Conservation (phyloP, 2,329 filamentous ascomycete genomes). For the Claviceps purpurea region DNA sequence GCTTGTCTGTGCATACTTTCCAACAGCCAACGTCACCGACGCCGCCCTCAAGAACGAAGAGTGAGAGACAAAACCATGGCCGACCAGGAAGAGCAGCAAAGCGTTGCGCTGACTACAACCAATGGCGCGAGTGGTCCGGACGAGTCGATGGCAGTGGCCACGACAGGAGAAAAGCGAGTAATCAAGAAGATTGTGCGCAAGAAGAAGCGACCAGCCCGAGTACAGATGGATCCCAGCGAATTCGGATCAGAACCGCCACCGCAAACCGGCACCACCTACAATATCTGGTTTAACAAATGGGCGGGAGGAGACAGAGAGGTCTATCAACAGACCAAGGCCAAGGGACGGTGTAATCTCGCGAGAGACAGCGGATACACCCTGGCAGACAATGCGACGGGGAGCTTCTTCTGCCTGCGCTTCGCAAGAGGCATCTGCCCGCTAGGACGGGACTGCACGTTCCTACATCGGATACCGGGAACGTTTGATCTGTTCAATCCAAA, state of each 20-base stretch:
- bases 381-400: conserved; percentile 63
- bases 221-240: conserved; percentile 76
- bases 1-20: not conserved
- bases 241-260: conserved; percentile 76
- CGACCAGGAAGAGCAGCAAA: conserved; percentile 15
- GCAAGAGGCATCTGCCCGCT: conserved; percentile 71
- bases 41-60: not conserved
- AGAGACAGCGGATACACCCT: conserved; percentile 68
- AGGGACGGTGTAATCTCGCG: conserved; percentile 75
- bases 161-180: conserved; percentile 40
- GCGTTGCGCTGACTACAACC: conserved; percentile 6
- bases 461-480: conserved; percentile 75
- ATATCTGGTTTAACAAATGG: conserved; percentile 93
- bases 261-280: conserved; percentile 91
- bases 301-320: conserved; percentile 88
- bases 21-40: too few relatives aligned
- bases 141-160: conserved; percentile 22
- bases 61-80: conserved; percentile 14
- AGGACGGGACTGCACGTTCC: conserved; percentile 85
- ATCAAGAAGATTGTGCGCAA: conserved; percentile 84
- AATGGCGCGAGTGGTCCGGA: conserved; percentile 1
- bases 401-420: conserved; percentile 89
- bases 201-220: conserved; percentile 78
- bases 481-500: conserved; percentile 90
- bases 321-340: conserved; percentile 75